Conservation (phyloP, 2,329 filamentous ascomycete species). For the Periglandula ipomoeae region DNA sequence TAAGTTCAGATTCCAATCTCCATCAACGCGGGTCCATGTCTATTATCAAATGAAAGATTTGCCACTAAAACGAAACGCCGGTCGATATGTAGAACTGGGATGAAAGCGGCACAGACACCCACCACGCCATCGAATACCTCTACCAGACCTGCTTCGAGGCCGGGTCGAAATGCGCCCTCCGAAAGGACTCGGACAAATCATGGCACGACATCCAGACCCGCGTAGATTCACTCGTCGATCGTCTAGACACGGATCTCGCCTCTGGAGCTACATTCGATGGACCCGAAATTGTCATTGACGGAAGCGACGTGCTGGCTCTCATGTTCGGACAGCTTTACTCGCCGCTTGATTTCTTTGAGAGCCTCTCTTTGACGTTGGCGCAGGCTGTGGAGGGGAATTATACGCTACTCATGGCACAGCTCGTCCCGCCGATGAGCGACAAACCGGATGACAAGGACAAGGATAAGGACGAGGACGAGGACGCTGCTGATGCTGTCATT, state of each 20-base stretch:
- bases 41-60: no score
- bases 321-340: constrained; percentile 20
- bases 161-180: constrained; percentile 5
- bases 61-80: no score
- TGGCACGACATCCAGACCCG: constrained; percentile 10
- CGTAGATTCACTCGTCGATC: constrained; percentile 16
- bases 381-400: constrained; percentile 1
- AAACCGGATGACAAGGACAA: no score
- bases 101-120: constrained; percentile 22
- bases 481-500: not conserved
- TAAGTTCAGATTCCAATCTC: no score
- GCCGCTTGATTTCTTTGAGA: constrained; percentile 14
- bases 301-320: constrained; percentile 6
- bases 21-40: no score
- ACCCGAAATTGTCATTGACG: constrained; percentile 15
- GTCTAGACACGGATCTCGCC: constrained; percentile 16
- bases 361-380: constrained; percentile 4
- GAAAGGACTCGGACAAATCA: constrained; percentile 1
- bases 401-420: not conserved
- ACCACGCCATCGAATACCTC: constrained; percentile 19
- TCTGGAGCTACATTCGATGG: constrained; percentile 11
- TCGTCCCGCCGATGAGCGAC: constrained; percentile 2
- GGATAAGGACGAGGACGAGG: no score
- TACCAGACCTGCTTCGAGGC: constrained; percentile 22
- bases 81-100: constrained; percentile 18